phyloP scores from a whole-genome alignment of 306 rosid genomes.

The Prunus salicina region DNA sequence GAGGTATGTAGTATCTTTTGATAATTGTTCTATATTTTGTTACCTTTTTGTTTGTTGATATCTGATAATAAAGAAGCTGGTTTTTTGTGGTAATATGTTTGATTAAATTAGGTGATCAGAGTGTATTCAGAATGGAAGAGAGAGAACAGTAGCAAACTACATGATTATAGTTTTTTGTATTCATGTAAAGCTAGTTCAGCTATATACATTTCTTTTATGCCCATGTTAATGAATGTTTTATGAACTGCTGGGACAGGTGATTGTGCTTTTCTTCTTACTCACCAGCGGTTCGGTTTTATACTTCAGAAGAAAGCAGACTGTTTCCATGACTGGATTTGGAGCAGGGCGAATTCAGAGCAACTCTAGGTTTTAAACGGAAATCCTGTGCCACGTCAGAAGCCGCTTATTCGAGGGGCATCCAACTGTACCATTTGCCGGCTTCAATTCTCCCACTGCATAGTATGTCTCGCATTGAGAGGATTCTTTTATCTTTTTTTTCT shows the following conservation, averaged over 20 bases:
- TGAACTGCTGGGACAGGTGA: slow-evolving; percentile 44
- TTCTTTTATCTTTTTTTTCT: neutral
- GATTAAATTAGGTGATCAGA: neutral
- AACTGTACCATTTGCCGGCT: neutral
- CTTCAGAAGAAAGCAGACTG: slow-evolving; percentile 50
- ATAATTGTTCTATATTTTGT: neutral
- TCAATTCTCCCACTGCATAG: neutral
- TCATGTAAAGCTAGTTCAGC: neutral
- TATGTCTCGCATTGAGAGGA: neutral
- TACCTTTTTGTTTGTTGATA: neutral
- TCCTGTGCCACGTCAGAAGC: neutral
- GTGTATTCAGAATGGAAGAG: neutral
- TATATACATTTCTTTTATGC: neutral
- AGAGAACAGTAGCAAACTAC: neutral
- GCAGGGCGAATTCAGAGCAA: slow-evolving; percentile 47
- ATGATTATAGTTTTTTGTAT: slow-evolving; percentile 14
- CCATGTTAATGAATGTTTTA: neutral
- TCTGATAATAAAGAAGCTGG: neutral
- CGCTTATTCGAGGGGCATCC: neutral
- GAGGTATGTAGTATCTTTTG: slow-evolving; percentile 50
- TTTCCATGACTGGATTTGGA: slow-evolving; percentile 48
- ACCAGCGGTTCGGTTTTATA: slow-evolving; percentile 59
- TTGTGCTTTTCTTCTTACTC: slow-evolving; percentile 50
- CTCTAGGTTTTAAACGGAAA: slow-evolving; percentile 47
- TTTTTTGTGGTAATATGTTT: neutral